A percentile compares a stretch with the other conserved stretches of the same genome.
phyloP scores from a whole-genome alignment of 257 asterid species.

The Solanum gracilifrons region DNA sequence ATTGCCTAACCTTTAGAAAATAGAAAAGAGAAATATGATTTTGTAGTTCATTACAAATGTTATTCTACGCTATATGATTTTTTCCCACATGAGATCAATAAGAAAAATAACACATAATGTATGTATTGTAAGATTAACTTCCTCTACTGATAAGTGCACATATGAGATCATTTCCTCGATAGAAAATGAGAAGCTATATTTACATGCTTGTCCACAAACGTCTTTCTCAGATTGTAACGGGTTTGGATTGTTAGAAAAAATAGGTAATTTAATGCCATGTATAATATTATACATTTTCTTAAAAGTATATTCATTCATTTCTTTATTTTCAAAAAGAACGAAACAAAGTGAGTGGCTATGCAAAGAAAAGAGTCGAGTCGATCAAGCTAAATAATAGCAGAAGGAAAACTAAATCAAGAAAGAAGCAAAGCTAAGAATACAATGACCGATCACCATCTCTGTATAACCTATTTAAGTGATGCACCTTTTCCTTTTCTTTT shows the following conservation, averaged over 20 bases:
- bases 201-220: background rate
- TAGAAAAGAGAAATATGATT: background rate
- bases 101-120: too few species aligned
- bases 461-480: background rate
- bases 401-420: background rate
- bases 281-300: background rate
- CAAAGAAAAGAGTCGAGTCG: too few species aligned
- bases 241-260: background rate
- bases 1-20: background rate
- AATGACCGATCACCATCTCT: background rate
- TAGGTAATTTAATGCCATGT: background rate
- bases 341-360: too few species aligned
- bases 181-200: background rate
- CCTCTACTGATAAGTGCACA: background rate
- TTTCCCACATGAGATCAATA: background rate
- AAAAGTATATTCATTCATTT: background rate
- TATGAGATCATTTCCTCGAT: background rate
- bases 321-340: background rate
- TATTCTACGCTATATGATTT: background rate
- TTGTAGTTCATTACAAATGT: background rate
- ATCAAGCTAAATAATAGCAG: background rate
- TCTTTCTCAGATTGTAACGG: background rate
- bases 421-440: background rate
- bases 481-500: background rate
- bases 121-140: background rate